Conservation (phyloP, 768 basidiomycete species). For the Chiua virens region DNA sequence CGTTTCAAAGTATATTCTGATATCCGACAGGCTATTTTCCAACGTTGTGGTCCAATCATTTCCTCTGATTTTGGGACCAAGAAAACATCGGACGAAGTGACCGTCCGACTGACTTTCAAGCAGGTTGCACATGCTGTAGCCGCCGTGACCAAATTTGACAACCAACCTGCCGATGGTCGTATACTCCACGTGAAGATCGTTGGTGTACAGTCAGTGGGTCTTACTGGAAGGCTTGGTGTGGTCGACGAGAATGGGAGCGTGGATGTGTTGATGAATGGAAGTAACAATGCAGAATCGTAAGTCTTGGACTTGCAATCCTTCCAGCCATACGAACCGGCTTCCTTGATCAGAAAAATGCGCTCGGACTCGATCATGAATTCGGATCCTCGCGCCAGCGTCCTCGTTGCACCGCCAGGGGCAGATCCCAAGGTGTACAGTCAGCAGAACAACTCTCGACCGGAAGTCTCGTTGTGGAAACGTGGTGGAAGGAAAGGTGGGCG, state of each 20-base stretch:
- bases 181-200: constrained; percentile 65
- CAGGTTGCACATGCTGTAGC: constrained; percentile 56
- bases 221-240: constrained; percentile 61
- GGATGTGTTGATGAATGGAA: constrained; percentile 56
- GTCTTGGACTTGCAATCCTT: neutral
- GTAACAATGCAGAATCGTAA: constrained; percentile 54
- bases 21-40: constrained; percentile 63
- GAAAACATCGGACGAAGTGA: constrained; percentile 38
- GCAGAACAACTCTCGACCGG: constrained; percentile 20
- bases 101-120: constrained; percentile 76
- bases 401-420: constrained; percentile 67
- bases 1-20: neutral
- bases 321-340: neutral
- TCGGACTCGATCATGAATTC: constrained; percentile 68
- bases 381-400: constrained; percentile 64
- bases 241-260: constrained; percentile 39
- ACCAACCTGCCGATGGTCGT: constrained; percentile 81
- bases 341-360: constrained; percentile 72
- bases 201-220: constrained; percentile 52
- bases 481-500: constrained; percentile 26
- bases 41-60: constrained; percentile 69
- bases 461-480: constrained; percentile 28
- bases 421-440: constrained; percentile 54
- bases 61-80: constrained; percentile 31
- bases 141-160: constrained; percentile 75